Conservation (phyloP, 2,329 filamentous ascomycete genomes). For the Acephala macrosclerotiorum region DNA sequence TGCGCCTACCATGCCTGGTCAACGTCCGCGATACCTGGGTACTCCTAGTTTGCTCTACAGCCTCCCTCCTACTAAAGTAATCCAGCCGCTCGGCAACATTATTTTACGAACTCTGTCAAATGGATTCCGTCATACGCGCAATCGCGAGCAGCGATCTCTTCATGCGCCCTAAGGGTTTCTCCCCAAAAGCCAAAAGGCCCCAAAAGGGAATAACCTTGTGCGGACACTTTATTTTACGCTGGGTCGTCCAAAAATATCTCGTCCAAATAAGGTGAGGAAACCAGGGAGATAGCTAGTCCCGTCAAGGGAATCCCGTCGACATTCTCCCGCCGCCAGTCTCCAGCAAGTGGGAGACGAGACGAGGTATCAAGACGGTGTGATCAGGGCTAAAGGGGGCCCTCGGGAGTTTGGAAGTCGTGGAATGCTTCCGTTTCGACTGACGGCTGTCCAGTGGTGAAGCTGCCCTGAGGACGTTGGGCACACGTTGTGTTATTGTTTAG, state of each 20-base stretch:
- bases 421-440: conserved; percentile 12
- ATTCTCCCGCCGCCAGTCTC: conserved; percentile 35
- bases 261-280: conserved; percentile 34
- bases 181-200: too few species aligned
- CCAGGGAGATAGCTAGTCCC: conserved; percentile 29
- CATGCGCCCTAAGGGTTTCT: conserved; percentile 24
- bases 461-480: conserved; percentile 23
- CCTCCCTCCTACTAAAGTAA: not conserved
- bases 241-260: conserved; percentile 25
- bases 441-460: conserved; percentile 1
- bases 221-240: conserved; percentile 13
- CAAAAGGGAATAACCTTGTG: conserved; percentile 13
- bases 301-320: conserved; percentile 31
- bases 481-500: conserved; percentile 11
- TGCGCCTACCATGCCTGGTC: conserved; percentile 16
- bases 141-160: conserved; percentile 22
- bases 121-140: conserved; percentile 36
- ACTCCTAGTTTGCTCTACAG: not conserved
- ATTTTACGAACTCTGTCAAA: conserved; percentile 22
- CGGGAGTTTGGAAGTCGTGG: conserved; percentile 5
- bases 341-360: conserved; percentile 41
- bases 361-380: conserved; percentile 20
- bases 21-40: conserved; percentile 24
- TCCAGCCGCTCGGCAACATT: conserved; percentile 15
- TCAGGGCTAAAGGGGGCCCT: conserved; percentile 10